These are phyloP conservation scores for Monosporascus sp. DNA, from an alignment of 2,329 filamentous ascomycete genomes.

Conservation along the genomic window DNA sequence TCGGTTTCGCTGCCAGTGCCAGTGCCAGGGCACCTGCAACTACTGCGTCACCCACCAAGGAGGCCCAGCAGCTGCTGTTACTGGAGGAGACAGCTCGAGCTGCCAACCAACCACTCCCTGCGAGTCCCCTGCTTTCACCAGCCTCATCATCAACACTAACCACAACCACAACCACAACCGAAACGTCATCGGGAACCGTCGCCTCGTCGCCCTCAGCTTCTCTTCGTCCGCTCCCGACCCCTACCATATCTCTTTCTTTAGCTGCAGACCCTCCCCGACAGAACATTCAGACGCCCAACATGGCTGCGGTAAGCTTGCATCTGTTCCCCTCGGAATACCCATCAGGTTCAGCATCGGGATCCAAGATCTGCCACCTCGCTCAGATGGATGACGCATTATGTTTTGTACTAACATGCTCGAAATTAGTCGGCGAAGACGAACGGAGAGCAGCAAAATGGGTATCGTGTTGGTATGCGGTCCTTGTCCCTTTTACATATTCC, in stretches of 20 bases:
- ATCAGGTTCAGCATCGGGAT: too few relatives aligned
- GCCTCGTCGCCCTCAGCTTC: slow-evolving; percentile 23
- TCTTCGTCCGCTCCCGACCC: slow-evolving; percentile 27
- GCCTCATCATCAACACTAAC: slow-evolving; percentile 3
- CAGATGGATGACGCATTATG: too few relatives aligned
- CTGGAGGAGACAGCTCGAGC: slow-evolving; percentile 13
- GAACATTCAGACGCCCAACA: slow-evolving; percentile 35
- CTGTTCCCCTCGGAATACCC: slow-evolving; percentile 5
- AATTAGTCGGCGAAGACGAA: slow-evolving; percentile 23
- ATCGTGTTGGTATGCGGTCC: slow-evolving; percentile 22
- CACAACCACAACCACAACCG: slow-evolving; percentile 22
- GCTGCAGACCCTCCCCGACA: slow-evolving; percentile 20
- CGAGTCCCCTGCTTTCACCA: slow-evolving; percentile 23
- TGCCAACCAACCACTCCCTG: slow-evolving; percentile 22
- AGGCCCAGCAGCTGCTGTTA: slow-evolving; percentile 7
- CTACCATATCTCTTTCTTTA: slow-evolving; percentile 15
- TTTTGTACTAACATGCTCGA: background rate
- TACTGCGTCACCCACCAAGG: slow-evolving; percentile 17
- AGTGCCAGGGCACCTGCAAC: slow-evolving; percentile 4
- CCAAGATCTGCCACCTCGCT: too few relatives aligned
- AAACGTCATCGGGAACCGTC: slow-evolving; percentile 12
- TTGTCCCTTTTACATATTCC: background rate
- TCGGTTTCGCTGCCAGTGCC: slow-evolving; percentile 8
- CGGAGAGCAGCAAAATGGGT: slow-evolving; percentile 25
- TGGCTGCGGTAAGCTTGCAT: slow-evolving; percentile 49